phyloP scores from a whole-genome alignment of 768 basidiomycete species.

The Dentipellis sp. region DNA sequence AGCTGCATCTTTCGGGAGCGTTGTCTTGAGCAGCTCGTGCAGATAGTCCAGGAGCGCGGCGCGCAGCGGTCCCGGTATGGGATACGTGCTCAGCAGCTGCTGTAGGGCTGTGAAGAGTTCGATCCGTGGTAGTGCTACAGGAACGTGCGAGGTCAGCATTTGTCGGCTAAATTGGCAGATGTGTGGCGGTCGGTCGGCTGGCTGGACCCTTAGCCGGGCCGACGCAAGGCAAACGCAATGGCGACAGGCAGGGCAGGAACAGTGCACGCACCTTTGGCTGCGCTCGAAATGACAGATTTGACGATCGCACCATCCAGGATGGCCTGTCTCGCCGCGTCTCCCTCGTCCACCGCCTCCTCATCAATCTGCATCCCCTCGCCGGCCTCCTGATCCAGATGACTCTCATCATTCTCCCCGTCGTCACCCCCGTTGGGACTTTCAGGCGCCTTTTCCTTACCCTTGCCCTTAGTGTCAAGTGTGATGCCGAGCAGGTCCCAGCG shows the following conservation, averaged over 20 bases:
- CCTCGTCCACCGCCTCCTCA: conserved; percentile 18
- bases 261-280: conserved; percentile 51
- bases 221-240: too few species aligned
- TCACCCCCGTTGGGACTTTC: background rate
- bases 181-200: background rate
- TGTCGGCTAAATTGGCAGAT: background rate
- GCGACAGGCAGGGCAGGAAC: background rate
- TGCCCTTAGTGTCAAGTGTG: conserved; percentile 21
- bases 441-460: conserved; percentile 15
- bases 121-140: conserved; percentile 30
- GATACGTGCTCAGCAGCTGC: conserved; percentile 32
- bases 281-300: conserved; percentile 64
- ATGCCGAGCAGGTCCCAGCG: conserved; percentile 81
- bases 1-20: conserved; percentile 27
- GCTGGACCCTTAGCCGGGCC: background rate
- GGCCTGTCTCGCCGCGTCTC: conserved; percentile 47
- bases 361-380: conserved; percentile 11
- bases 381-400: conserved; percentile 13
- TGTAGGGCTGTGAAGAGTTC: conserved; percentile 35
- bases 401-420: background rate
- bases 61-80: conserved; percentile 31
- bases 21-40: conserved; percentile 29
- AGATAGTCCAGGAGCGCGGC: conserved; percentile 32
- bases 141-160: conserved; percentile 1
- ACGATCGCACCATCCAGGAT: conserved; percentile 78